Conservation (phyloP, 768 basidiomycete species). For the Kwoniella bestiolae region DNA sequence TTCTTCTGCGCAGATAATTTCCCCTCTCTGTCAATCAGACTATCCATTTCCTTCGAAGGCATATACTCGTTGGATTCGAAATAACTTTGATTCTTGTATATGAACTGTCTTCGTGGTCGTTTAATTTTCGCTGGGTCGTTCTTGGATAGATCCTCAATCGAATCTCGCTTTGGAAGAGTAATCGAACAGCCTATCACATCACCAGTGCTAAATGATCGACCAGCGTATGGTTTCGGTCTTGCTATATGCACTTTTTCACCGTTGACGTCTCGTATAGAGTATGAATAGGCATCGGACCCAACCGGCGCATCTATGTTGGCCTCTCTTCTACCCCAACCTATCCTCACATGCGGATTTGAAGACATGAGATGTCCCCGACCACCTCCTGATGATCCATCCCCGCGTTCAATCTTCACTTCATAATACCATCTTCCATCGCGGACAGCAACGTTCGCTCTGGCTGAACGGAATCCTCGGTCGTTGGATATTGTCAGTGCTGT, state of each 20-base stretch:
- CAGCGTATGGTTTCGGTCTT: constrained; percentile 71
- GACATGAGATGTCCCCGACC: constrained; percentile 57
- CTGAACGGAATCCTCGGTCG: constrained; percentile 87
- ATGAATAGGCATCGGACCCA: constrained; percentile 91
- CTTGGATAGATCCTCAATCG: constrained; percentile 60
- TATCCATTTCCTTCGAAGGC: constrained; percentile 86
- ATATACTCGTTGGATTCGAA: constrained; percentile 92
- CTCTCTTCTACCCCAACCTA: constrained; percentile 92
- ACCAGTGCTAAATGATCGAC: constrained; percentile 68
- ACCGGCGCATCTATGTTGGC: constrained; percentile 91
- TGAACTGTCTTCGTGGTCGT: constrained; percentile 89
- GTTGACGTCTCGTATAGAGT: constrained; percentile 85
- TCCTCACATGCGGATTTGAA: constrained; percentile 71
- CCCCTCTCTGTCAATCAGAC: constrained; percentile 72
- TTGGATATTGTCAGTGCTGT: constrained; percentile 61
- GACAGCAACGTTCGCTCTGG: constrained; percentile 84
- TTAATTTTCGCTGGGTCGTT: constrained; percentile 73
- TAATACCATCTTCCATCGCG: constrained; percentile 92
- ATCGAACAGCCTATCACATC: constrained; percentile 95
- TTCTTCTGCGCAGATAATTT: constrained; percentile 50
- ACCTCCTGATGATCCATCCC: constrained; percentile 61
- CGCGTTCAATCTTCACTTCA: constrained; percentile 76
- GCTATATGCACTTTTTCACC: constrained; percentile 90
- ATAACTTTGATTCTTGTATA: constrained; percentile 94
- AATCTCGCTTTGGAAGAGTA: constrained; percentile 66